Evolutionary conservation across 257 asterid species (phyloP), one percentile per base, ranked within the genome.

Genomic region (Plantago major): DNA sequence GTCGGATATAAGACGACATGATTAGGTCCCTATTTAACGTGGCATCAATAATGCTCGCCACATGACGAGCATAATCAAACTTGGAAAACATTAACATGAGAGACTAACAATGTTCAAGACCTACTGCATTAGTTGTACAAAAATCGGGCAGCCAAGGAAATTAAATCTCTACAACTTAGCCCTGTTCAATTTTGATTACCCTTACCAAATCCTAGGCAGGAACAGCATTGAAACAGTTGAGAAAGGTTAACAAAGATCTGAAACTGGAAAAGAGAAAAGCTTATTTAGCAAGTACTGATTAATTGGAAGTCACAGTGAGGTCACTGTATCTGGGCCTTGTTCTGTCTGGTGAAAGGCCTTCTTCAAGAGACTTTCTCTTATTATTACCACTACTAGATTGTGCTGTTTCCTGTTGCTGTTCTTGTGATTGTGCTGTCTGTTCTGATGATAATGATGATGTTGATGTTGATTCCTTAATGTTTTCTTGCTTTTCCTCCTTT

Each of bases 301-400:
- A 75, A 75, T 65, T 73, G 67, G 77, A 66, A 79, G 74, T 52
- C 38, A 82, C 82, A 47, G 84, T 79, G 16, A 82, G 68, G 44
- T 61, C 83, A 74, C 46, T 86, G 81, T 71, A 81, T 83, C 85
- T 83, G 6, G 84, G 79, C 75, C 86, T 82, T 33, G 82, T 73
- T 79, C 87, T 76, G 38, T 79, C 84, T 65, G 83, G 83, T 47
- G 93, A 80, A 38, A 64, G 70, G 11, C 80, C 81, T 71, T 84
- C 93, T 62, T 86, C 88, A 68, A 79, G 71, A 60, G 81, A 68
- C 58, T 85, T 85, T 71, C 93, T 81, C 80, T 76, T 82, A 72
- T 67, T 75, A 60, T 55, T 77, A 11, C 43, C 75, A 40, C 16
- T 70, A 46, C 67, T 58, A 66, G 80, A 30, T 42, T 61, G 75